Base-by-base conservation (phyloP, 768 basidiomycete genomes). In the Podaxis pistillaris region DNA sequence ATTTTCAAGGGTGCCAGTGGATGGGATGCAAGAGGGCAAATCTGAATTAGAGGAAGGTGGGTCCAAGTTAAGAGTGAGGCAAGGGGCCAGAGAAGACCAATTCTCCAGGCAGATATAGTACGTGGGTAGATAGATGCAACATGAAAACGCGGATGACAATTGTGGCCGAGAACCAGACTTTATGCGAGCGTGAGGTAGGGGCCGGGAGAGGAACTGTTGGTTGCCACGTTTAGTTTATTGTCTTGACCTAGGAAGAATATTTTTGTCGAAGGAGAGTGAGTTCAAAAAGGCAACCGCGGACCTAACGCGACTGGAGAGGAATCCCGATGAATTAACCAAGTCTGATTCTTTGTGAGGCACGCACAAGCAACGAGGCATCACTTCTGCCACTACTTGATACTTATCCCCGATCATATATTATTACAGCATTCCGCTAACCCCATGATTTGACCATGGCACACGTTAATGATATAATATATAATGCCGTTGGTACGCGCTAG, bases 291-390 rank as follows among this genome's bases (percentile, higher is more conserved):
- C 37, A 60, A 44, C 17, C 19, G 38, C 36, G 58, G 36, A 52
- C 58, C 26, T 50, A 50, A 19, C 24, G 47, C 51, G 50, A 60
- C 24, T 33, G 33, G 33, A 33, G 33, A 33, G 33, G 33, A 33
- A 33, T 33, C 8, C 30, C 24, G 37, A 37, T 49, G 47, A 19
- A 24, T 6, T 33, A 12, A 19, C 49, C n/a, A 51, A 26, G 9
- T 56, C 30, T 15, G 56, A 37, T 58, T 58, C 46, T 46, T 57
- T 62, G 41, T 50, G 61, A 65, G 56, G 38, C 74, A 73, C 61
- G 75, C 73, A 71, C 63, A 60, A 65, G 66, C 75, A 76, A 76
- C 66, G 75, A 76, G 74, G 75, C 71, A 58, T 58, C 62, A 33
- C 33, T 33, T 33, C 12, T 24, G 5, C n/a, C 49, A 50, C 12